These are phyloP conservation scores for Lepidium didymum DNA, from an alignment of 345 rosid species.

Conservation along the genomic window DNA sequence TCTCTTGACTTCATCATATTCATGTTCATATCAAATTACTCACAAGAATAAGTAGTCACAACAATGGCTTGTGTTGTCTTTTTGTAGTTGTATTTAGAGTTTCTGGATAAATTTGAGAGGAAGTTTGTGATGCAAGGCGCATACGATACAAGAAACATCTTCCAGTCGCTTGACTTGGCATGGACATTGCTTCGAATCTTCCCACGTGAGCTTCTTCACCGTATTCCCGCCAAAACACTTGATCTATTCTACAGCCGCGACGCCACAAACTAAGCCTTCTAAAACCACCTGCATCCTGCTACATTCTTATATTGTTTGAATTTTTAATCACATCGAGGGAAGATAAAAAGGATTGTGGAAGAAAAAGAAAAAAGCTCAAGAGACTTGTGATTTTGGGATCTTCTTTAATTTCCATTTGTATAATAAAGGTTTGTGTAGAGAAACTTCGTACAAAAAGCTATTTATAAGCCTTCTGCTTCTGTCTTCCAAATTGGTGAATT, in stretches of 20 bases:
- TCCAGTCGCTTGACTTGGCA: slow-evolving; percentile 94
- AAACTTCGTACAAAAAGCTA: neutral
- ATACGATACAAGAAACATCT: slow-evolving; percentile 93
- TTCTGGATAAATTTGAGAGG: slow-evolving; percentile 95
- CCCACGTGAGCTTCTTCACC: slow-evolving; percentile 98
- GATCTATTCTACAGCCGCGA: slow-evolving; percentile 89
- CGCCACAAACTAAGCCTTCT: slow-evolving; percentile 22
- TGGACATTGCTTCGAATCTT: slow-evolving; percentile 97
- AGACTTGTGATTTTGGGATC: slow-evolving; percentile 7
- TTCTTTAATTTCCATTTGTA: neutral
- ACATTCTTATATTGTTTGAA: slow-evolving; percentile 1
- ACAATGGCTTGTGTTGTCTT: neutral
- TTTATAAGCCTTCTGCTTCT: neutral
- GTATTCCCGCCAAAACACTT: slow-evolving; percentile 95
- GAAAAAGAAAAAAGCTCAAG: neutral
- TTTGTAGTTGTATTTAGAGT: slow-evolving; percentile 69
- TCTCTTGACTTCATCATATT: slow-evolving; percentile 4
- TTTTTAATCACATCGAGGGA: neutral
- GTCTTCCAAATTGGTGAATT: slow-evolving; percentile 7
- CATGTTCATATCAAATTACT: neutral
- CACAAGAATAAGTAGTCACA: neutral
- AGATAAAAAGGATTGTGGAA: slow-evolving; percentile 4
- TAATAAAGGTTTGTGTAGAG: slow-evolving; percentile 20
- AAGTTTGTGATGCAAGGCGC: slow-evolving; percentile 97
- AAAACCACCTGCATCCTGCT: neutral